Percentiles rank a stretch among this genome's conserved stretches.
These are phyloP conservation scores for Bryoerythrophyllum caledonicum DNA, from an alignment of 225 moss, liverwort and hornwort species.

Conservation along the genomic window DNA sequence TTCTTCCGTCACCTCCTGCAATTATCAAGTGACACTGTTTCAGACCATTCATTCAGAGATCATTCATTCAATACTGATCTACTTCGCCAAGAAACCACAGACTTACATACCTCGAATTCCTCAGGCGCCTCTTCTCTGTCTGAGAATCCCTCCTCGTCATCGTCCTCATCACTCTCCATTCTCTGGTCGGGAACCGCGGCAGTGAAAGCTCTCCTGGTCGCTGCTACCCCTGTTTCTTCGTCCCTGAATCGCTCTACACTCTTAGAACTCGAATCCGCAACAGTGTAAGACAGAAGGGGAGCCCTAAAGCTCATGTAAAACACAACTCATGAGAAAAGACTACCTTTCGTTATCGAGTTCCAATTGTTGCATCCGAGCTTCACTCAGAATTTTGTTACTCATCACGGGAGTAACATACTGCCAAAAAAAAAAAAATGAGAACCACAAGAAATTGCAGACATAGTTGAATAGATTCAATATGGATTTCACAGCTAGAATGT, in stretches of 20 bases:
- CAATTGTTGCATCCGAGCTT: slow-evolving; percentile 86
- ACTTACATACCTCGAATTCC: slow-evolving; percentile 67
- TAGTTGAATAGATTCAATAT: too few species aligned
- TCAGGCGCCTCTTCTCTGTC: slow-evolving; percentile 64
- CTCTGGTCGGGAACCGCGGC: slow-evolving; percentile 42
- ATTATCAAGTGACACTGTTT: neutral
- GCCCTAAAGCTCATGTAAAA: neutral
- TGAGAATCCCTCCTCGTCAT: slow-evolving; percentile 73
- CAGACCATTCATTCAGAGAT: too few species aligned
- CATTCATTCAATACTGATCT: neutral
- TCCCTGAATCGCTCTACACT: slow-evolving; percentile 48
- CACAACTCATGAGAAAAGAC: neutral
- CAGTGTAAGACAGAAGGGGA: neutral
- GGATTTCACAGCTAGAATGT: too few species aligned
- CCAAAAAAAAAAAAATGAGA: neutral
- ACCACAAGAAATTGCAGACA: neutral
- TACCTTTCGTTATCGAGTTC: slow-evolving; percentile 92
- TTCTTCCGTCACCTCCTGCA: slow-evolving; percentile 89
- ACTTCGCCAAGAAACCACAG: neutral
- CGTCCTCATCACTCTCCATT: slow-evolving; percentile 66
- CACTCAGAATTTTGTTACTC: slow-evolving; percentile 81
- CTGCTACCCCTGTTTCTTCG: slow-evolving; percentile 87
- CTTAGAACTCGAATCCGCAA: neutral
- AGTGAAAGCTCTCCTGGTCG: slow-evolving; percentile 75
- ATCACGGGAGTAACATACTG: slow-evolving; percentile 86